Evolutionary conservation across 2,329 filamentous ascomycete species (phyloP).

Genomic region (Trichoderma polysporum): DNA sequence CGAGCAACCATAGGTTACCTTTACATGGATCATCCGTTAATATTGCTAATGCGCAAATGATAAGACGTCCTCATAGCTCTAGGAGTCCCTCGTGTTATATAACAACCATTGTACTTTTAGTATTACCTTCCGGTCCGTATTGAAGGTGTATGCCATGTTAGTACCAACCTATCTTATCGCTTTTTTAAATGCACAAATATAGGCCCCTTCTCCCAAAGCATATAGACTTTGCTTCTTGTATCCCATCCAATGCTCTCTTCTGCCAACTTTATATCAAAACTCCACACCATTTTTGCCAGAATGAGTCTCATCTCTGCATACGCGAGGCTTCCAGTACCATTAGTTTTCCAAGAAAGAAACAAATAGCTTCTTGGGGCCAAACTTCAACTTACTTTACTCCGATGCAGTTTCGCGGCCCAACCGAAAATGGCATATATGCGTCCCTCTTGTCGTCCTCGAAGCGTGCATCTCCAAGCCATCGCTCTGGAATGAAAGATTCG

Average conservation of each 20-base stretch:
- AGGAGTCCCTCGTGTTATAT: too few species aligned
- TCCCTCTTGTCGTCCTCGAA: slow-evolving; percentile 29
- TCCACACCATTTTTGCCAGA: slow-evolving; percentile 29
- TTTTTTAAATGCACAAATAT: background rate
- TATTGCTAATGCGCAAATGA: too few species aligned
- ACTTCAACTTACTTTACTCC: slow-evolving; percentile 32
- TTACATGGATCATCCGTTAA: too few species aligned
- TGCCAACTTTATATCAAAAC: slow-evolving; percentile 32
- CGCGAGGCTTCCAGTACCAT: slow-evolving; percentile 28
- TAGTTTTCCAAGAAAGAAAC: background rate
- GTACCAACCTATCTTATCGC: too few species aligned
- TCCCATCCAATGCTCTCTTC: slow-evolving; percentile 18
- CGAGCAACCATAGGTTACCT: too few species aligned
- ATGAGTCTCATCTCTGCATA: slow-evolving; percentile 34
- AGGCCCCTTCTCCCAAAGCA: slow-evolving; percentile 19
- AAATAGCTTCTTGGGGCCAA: background rate
- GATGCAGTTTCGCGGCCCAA: slow-evolving; percentile 34
- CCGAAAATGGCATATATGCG: slow-evolving; percentile 31
- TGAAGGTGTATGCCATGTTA: too few species aligned
- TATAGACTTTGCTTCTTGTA: background rate
- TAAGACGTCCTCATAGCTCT: too few species aligned
- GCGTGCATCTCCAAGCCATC: slow-evolving; percentile 33
- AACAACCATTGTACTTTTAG: too few species aligned
- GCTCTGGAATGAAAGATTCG: slow-evolving; percentile 38
- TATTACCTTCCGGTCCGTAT: too few species aligned